Conservation (phyloP, 208 protist genomes). For the Leishmania guyanensis region DNA sequence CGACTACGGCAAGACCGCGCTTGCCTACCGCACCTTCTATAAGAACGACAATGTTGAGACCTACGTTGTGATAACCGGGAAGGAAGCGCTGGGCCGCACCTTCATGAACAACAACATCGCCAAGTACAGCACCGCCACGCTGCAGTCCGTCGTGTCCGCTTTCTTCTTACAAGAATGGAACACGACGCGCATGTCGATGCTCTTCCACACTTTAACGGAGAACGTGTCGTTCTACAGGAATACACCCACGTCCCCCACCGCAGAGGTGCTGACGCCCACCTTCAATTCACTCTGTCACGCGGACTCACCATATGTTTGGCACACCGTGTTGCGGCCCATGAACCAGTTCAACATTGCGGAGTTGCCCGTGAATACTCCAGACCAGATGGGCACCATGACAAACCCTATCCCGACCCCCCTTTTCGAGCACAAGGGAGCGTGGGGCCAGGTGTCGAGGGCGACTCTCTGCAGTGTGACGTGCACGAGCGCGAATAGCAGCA, state of each 20-base stretch:
- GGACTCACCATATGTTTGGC: constrained; percentile 51
- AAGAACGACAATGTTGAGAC: neutral
- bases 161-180: constrained; percentile 45
- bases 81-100: constrained; percentile 41
- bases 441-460: constrained; percentile 48
- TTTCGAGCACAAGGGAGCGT: constrained; percentile 37
- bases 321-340: constrained; percentile 37
- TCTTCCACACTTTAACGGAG: constrained; percentile 50
- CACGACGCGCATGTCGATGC: constrained; percentile 23
- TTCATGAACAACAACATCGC: constrained; percentile 42
- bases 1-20: constrained; percentile 14
- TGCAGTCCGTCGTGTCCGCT: constrained; percentile 40
- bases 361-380: neutral
- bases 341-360: neutral
- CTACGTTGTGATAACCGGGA: constrained; percentile 37
- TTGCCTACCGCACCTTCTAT: constrained; percentile 23
- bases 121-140: constrained; percentile 46
- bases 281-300: constrained; percentile 33
- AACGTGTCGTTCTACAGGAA: constrained; percentile 33
- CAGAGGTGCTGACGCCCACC: constrained; percentile 12
- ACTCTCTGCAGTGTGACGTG: constrained; percentile 68
- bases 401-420: constrained; percentile 36
- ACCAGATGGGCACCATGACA: constrained; percentile 5
- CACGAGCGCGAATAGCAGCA: constrained; percentile 22
- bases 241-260: constrained; percentile 18